These are phyloP conservation scores for Boletus edulis DNA, from an alignment of 768 basidiomycete species.

Conservation along the genomic window DNA sequence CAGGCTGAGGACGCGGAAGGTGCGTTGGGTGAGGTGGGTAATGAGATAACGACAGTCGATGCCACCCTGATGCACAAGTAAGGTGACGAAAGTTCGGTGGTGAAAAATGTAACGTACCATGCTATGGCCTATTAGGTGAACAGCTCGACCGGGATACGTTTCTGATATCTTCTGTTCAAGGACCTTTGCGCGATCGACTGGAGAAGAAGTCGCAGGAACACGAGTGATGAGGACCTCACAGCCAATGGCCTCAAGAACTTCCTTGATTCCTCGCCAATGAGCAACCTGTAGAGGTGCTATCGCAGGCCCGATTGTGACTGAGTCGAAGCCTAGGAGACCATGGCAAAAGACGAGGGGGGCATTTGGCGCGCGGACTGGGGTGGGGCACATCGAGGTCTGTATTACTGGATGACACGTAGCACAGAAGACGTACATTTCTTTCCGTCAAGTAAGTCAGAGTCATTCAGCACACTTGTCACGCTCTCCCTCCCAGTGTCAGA, in stretches of 20 bases:
- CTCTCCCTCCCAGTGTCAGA: slow-evolving; percentile 35
- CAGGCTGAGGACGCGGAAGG: slow-evolving; percentile 79
- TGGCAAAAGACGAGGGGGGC: slow-evolving; percentile 95
- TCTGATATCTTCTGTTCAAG: slow-evolving; percentile 80
- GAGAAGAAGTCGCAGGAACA: slow-evolving; percentile 90
- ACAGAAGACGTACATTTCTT: slow-evolving; percentile 58
- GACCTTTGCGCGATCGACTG: slow-evolving; percentile 85
- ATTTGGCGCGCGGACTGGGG: slow-evolving; percentile 68
- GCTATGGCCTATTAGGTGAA: slow-evolving; percentile 87
- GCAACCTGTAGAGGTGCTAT: slow-evolving; percentile 82
- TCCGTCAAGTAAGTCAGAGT: slow-evolving; percentile 42
- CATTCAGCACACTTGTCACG: slow-evolving; percentile 44
- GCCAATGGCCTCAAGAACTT: slow-evolving; percentile 86
- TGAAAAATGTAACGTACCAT: slow-evolving; percentile 53
- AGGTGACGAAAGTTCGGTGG: background rate
- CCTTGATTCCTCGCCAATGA: slow-evolving; percentile 96
- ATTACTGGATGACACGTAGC: background rate
- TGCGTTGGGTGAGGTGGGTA: slow-evolving; percentile 72
- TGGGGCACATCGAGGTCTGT: background rate
- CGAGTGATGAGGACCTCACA: slow-evolving; percentile 89
- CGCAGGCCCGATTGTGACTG: slow-evolving; percentile 71
- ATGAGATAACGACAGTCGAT: slow-evolving; percentile 90
- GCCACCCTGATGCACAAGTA: slow-evolving; percentile 64
- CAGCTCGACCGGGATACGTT: slow-evolving; percentile 74
- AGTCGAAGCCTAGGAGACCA: slow-evolving; percentile 88